Evolutionary conservation across 2,329 filamentous ascomycete genomes (phyloP), one percentile per base, ranked within the genome.

Genomic region (Claviceps citrina): DNA sequence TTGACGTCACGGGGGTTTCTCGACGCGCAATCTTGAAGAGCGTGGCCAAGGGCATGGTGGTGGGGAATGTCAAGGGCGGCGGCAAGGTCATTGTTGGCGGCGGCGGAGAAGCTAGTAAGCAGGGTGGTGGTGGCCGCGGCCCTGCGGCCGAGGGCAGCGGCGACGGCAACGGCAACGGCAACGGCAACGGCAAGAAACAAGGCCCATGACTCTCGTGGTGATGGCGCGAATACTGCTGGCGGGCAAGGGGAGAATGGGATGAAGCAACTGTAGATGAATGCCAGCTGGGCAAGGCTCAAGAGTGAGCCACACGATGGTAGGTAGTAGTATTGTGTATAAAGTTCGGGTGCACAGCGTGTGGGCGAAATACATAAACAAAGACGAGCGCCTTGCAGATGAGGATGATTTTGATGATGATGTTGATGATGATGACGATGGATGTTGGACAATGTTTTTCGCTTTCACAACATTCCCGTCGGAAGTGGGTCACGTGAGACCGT

Each of bases 41-140:
- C 31, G 91, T 96, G 1, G 91, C 87, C 16, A 95, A 93, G 66
- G 86, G 91, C 31, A 96, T 98, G 91, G 79, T 93, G 0, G 78
- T 93, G 5, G 84, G 84, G 27, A 78, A 77, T 47, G 83, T 89
- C 36, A 73, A 76, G 43, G 79, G 78, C 28, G 82, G 81, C 4
- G 76, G 81, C 2, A 73, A 84, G 48, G 68, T 85, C 16, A 70
- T 89, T 36, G 78, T 87, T 16, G 81, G 82, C 1, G 80, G 78
- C 16, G 76, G 75, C 35, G 73, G 66, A n/a, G 32, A 24, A 7
- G 20, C 9, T 5, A 24, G 7, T 8, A 32, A 40, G 36, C 12
- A 15, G 32, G 26, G n/a, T n/a, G n/a, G n/a, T n/a, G n/a, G n/a
- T n/a, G n/a, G n/a, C n/a, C n/a, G 19, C 5, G 18, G 54, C 3